Base-by-base conservation (phyloP, 1,284 basidiomycete genomes). In the Xerocomus cyaneibrunnescens region DNA sequence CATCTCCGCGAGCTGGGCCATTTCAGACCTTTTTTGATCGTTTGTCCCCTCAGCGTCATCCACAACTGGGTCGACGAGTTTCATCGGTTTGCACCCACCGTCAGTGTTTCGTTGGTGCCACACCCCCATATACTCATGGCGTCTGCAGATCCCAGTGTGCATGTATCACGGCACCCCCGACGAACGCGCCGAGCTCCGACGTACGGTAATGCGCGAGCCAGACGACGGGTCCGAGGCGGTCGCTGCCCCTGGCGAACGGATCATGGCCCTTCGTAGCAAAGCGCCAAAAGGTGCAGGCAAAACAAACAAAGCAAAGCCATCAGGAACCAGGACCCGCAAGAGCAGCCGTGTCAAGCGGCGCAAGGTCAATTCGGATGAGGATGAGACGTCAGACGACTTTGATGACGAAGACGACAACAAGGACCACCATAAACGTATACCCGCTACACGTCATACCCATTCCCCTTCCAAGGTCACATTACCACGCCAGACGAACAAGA, bases 31-130 rank as follows among this genome's bases (percentile, higher is more conserved):
- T 94, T 95, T 67, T 80, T 98, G 38, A 74, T 98, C 53, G 93
- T 96, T 13, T 95, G 92, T 58, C 94, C 95, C 0, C 79, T 97
- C 2, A 94, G 92, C 40, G 94, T 97, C 7, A 74, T 97, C 32
- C 85, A 94, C 63, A 98, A 98, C 63, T 98, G 95, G 95, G 73
- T 83, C 0, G 82, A 85, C 46, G 95, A 98, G 68, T 98, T 94
- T 66, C 73, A 76, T 38, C 87, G 87, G 59, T 97, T 95, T 67
- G 85, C 89, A 7, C 92, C 90, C 9, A 67, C 75, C 32, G 86
- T 89, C 54, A 61, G 81, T 64, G 64, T 55, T 49, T 51, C 37
- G n/a, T 45, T 30, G 23, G 10, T 9, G 21, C n/a, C 19, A 9
- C 14, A 30, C 45, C 38, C 16, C n/a, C 2, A 12, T 14, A 22